Conservation (phyloP, 2,329 filamentous ascomycete species). For the Sphaerulina vaccinii region DNA sequence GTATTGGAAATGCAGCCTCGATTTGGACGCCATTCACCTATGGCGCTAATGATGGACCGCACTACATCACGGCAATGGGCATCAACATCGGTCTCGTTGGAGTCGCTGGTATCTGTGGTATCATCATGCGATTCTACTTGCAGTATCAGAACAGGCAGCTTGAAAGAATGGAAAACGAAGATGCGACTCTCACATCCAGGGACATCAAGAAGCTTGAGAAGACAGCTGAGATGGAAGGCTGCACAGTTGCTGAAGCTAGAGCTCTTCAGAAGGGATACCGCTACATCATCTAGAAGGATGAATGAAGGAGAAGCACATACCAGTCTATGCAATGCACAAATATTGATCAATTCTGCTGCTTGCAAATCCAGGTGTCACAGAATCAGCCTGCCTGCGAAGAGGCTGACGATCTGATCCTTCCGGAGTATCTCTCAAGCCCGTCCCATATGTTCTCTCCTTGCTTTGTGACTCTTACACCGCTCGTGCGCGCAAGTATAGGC, state of each 20-base stretch:
- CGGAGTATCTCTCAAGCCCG: too few relatives aligned
- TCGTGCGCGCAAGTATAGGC: neutral
- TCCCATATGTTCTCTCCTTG: neutral
- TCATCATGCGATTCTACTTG: conserved; percentile 33
- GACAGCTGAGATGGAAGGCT: conserved; percentile 54
- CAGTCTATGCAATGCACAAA: neutral
- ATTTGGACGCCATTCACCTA: conserved; percentile 57
- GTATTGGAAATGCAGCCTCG: conserved; percentile 64
- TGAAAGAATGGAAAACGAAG: conserved; percentile 51
- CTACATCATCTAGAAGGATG: conserved; percentile 40
- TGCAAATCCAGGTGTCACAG: too few relatives aligned
- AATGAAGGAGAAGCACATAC: neutral
- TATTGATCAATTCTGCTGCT: neutral
- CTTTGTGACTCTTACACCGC: neutral
- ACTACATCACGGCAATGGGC: conserved; percentile 37
- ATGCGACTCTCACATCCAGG: conserved; percentile 46
- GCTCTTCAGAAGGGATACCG: conserved; percentile 56
- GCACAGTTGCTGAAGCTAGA: conserved; percentile 51
- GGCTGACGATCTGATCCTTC: too few relatives aligned
- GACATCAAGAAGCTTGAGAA: conserved; percentile 50
- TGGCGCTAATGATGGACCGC: conserved; percentile 23
- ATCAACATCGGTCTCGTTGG: conserved; percentile 36
- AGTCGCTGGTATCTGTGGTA: conserved; percentile 31
- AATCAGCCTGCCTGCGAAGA: too few relatives aligned
- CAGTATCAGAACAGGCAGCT: conserved; percentile 51